Percentiles rank a stretch among this genome's conserved stretches.
phyloP scores from a whole-genome alignment of 495 filamentous ascomycete genomes.

The Aspergillus homomorphus region DNA sequence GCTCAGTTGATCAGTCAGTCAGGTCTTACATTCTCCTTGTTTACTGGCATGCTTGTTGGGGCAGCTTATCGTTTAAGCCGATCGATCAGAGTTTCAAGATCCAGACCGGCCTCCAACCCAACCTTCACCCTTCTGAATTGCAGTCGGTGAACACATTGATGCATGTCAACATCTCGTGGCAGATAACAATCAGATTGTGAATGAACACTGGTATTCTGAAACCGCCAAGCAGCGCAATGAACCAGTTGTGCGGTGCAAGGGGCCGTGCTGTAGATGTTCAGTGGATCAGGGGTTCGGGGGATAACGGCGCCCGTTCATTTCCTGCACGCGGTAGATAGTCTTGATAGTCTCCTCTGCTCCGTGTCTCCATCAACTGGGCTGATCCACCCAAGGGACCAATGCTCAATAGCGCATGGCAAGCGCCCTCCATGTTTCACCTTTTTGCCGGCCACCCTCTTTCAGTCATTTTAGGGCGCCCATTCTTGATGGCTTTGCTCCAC shows the following conservation, averaged over 20 bases:
- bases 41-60: neutral
- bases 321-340: neutral
- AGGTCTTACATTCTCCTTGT: neutral
- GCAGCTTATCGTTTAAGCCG: neutral
- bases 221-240: neutral
- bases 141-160: too few relatives aligned
- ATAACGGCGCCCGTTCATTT: neutral
- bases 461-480: neutral
- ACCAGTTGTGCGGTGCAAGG: neutral
- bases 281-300: neutral
- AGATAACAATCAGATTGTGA: too few relatives aligned
- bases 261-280: neutral
- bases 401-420: neutral
- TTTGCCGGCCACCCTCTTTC: neutral
- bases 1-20: neutral
- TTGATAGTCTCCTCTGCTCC: neutral
- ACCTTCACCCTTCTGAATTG: too few relatives aligned
- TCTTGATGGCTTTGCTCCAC: neutral
- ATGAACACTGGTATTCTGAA: neutral
- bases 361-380: neutral
- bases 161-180: too few relatives aligned
- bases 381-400: neutral
- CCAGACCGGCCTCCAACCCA: too few relatives aligned
- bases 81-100: too few relatives aligned
- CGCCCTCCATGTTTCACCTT: neutral